These are phyloP conservation scores for Debaryomyces singareniensis DNA, from an alignment of 1,139 yeast genomes.

Conservation along the genomic window DNA sequence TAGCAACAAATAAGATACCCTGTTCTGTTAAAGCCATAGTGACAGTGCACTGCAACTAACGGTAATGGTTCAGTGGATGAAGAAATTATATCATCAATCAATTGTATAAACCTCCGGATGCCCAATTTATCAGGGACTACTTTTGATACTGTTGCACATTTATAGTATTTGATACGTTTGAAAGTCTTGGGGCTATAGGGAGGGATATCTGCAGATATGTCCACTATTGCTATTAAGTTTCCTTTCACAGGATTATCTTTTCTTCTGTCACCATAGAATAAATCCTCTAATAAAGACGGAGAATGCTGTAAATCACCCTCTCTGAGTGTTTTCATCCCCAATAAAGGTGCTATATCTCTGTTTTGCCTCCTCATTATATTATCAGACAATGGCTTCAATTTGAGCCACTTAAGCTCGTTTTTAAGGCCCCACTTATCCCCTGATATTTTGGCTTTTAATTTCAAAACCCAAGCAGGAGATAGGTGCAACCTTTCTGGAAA, in stretches of 20 bases:
- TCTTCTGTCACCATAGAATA: slow-evolving; percentile 34
- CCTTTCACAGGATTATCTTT: slow-evolving; percentile 17
- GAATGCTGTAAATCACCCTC: slow-evolving; percentile 60
- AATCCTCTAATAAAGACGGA: slow-evolving; percentile 46
- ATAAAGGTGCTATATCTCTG: slow-evolving; percentile 38
- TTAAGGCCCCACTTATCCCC: slow-evolving; percentile 78
- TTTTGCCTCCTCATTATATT: slow-evolving; percentile 31
- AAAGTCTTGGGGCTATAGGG: slow-evolving; percentile 64
- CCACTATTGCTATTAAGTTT: slow-evolving; percentile 52
- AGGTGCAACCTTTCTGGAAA: slow-evolving; percentile 44
- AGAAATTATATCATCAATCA: slow-evolving; percentile 45
- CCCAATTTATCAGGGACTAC: slow-evolving; percentile 65
- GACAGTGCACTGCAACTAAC: slow-evolving; percentile 67
- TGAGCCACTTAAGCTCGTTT: slow-evolving; percentile 68
- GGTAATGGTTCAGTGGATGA: slow-evolving; percentile 20
- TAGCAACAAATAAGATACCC: slow-evolving; percentile 72
- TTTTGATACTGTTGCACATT: slow-evolving; percentile 74
- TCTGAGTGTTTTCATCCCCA: slow-evolving; percentile 73
- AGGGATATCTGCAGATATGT: slow-evolving; percentile 72
- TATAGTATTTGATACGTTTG: slow-evolving; percentile 48
- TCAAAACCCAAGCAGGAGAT: slow-evolving; percentile 60
- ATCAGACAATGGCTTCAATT: slow-evolving; percentile 44
- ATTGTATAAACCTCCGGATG: slow-evolving; percentile 48
- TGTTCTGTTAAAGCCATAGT: slow-evolving; percentile 76
- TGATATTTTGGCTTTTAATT: slow-evolving; percentile 52